These are phyloP conservation scores for Eimeria necatrix DNA, from an alignment of 169 alveolate species.

Conservation along the genomic window DNA sequence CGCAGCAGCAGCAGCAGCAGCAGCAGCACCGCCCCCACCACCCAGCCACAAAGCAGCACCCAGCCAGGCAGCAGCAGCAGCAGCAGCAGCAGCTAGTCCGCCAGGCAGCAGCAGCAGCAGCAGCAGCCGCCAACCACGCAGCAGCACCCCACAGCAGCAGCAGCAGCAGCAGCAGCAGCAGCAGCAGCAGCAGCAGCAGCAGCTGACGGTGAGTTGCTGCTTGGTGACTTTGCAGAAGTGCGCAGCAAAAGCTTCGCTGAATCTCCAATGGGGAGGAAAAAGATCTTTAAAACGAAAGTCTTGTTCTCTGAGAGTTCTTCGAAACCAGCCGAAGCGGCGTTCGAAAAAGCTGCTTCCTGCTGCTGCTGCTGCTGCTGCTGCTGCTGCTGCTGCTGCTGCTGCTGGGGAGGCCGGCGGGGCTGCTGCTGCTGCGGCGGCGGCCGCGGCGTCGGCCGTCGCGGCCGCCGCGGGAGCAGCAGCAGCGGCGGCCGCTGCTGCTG, in stretches of 20 bases:
- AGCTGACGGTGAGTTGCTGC: not conserved
- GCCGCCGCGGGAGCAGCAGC: too few species aligned
- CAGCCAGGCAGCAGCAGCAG: not conserved
- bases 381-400: not conserved
- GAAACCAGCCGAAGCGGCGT: not conserved
- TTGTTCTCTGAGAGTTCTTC: not conserved
- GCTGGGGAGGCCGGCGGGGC: not conserved
- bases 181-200: slow-evolving; percentile 45
- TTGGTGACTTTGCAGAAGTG: slow-evolving; percentile 24
- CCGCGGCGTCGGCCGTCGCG: too few species aligned
- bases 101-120: not conserved
- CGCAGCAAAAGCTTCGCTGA: not conserved
- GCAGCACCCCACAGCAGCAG: not conserved
- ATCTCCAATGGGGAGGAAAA: not conserved
- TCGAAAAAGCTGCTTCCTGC: not conserved
- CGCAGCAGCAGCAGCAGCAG: not conserved
- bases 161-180: not conserved
- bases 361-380: not conserved
- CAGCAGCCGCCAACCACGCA: not conserved
- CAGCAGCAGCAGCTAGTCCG: not conserved
- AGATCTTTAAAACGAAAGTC: not conserved
- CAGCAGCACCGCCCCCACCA: not conserved
- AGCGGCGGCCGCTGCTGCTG: too few species aligned
- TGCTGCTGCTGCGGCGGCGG: too few species aligned
- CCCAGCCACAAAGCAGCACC: not conserved